These are phyloP conservation scores for Coniella vitis DNA, from an alignment of 2,329 filamentous ascomycete species.

Conservation along the genomic window DNA sequence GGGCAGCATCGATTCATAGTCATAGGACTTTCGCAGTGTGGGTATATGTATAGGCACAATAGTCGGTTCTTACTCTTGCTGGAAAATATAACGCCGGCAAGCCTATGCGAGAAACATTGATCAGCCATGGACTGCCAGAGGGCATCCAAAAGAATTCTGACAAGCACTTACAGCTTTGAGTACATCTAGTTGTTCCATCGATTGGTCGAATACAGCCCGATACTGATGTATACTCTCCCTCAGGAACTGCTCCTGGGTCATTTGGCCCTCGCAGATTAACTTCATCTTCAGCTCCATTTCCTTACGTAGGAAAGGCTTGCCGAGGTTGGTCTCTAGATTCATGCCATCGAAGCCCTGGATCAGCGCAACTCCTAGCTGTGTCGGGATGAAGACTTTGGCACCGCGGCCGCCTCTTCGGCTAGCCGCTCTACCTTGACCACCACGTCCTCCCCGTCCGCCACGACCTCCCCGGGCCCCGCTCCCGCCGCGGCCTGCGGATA, in stretches of 20 bases:
- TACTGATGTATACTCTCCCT: slow-evolving; percentile 83
- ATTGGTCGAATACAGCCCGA: slow-evolving; percentile 76
- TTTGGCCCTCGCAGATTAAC: slow-evolving; percentile 84
- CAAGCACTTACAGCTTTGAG: slow-evolving; percentile 50
- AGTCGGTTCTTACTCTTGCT: slow-evolving; percentile 4
- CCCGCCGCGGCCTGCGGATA: slow-evolving; percentile 23
- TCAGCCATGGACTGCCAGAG: slow-evolving; percentile 11
- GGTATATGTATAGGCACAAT: slow-evolving; percentile 4
- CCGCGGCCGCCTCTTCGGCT: slow-evolving; percentile 38
- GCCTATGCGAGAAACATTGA: slow-evolving; percentile 28
- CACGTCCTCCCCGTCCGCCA: slow-evolving; percentile 37
- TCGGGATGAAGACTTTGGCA: slow-evolving; percentile 86
- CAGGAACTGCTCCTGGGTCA: slow-evolving; percentile 67
- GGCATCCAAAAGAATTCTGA: neutral
- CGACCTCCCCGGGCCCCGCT: slow-evolving; percentile 32
- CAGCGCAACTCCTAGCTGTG: slow-evolving; percentile 80
- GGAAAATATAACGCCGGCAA: slow-evolving; percentile 50
- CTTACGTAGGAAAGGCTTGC: slow-evolving; percentile 92
- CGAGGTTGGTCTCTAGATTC: slow-evolving; percentile 84
- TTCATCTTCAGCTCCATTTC: slow-evolving; percentile 98
- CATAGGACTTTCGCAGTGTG: neutral
- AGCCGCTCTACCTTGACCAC: slow-evolving; percentile 35
- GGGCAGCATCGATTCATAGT: no score
- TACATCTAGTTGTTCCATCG: slow-evolving; percentile 65
- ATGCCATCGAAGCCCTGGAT: slow-evolving; percentile 94